Percentiles rank a stretch among this genome's conserved stretches.
Evolutionary conservation across 2,329 filamentous ascomycete genomes (phyloP).

Genomic region (Balansia obtecta): DNA sequence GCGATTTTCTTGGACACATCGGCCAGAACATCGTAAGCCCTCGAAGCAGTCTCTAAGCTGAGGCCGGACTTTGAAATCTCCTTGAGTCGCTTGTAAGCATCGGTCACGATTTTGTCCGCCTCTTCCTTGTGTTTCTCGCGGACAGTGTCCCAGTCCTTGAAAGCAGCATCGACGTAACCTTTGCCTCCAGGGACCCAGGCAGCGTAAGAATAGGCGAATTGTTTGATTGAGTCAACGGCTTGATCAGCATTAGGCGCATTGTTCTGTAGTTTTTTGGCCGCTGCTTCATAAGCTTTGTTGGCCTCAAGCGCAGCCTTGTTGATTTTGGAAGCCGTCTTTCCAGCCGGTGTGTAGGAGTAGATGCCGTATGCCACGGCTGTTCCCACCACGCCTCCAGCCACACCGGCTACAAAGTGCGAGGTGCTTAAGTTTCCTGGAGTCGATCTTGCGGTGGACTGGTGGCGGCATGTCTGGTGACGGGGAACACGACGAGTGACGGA

Average conservation of each 20-base stretch:
- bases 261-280: slow-evolving; percentile 47
- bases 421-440: slow-evolving; percentile 9
- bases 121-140: slow-evolving; percentile 56
- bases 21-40: slow-evolving; percentile 49
- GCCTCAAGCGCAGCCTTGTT: slow-evolving; percentile 40
- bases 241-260: slow-evolving; percentile 54
- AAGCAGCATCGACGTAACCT: slow-evolving; percentile 54
- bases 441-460: slow-evolving; percentile 27
- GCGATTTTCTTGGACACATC: slow-evolving; percentile 48
- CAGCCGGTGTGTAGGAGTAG: slow-evolving; percentile 32
- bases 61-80: slow-evolving; percentile 46
- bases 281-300: slow-evolving; percentile 46
- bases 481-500: slow-evolving; percentile 13
- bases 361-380: slow-evolving; percentile 29
- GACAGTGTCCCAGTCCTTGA: slow-evolving; percentile 58
- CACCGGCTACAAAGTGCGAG: slow-evolving; percentile 26
- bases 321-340: slow-evolving; percentile 26
- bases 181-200: slow-evolving; percentile 59
- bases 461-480: slow-evolving; percentile 18
- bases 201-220: slow-evolving; percentile 56
- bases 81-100: slow-evolving; percentile 57
- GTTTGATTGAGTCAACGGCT: slow-evolving; percentile 51
- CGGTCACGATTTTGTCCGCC: slow-evolving; percentile 53
- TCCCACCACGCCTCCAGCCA: slow-evolving; percentile 31
- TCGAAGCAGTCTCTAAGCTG: slow-evolving; percentile 47